Percentiles rank a stretch among this genome's conserved stretches.
Conservation (phyloP, 208 protist species). For the Acanthamoeba culbertsoni region DNA sequence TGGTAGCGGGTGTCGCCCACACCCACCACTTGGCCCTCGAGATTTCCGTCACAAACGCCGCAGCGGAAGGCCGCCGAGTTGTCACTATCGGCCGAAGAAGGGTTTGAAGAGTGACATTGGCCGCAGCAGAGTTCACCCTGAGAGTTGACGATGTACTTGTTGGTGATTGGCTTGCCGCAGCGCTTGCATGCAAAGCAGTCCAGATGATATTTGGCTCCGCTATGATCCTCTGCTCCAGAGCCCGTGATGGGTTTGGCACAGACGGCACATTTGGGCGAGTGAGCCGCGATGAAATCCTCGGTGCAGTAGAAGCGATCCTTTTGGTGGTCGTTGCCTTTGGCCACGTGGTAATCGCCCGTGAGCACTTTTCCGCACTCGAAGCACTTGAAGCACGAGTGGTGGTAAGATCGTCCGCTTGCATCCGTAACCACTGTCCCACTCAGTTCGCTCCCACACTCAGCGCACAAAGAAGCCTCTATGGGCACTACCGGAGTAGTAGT, state of each 20-base stretch:
- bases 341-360: background rate
- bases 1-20: conserved; percentile 43
- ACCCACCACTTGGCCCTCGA: background rate
- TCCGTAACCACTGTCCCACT: background rate
- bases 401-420: background rate
- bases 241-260: conserved; percentile 6
- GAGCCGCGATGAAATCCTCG: background rate
- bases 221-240: background rate
- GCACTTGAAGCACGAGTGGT: background rate
- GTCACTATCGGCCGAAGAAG: background rate
- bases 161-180: background rate
- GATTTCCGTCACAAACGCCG: background rate
- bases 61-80: background rate
- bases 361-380: background rate
- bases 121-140: conserved; percentile 26
- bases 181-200: conserved; percentile 35
- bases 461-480: background rate
- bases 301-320: background rate
- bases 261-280: background rate
- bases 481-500: background rate
- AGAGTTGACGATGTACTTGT: conserved; percentile 29
- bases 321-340: background rate
- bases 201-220: conserved; percentile 10
- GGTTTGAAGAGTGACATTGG: background rate
- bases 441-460: background rate